Percentiles rank a stretch among this genome's conserved stretches.
These are phyloP conservation scores for Elsinoe australis DNA, from an alignment of 2,329 filamentous ascomycete species.

Conservation along the genomic window DNA sequence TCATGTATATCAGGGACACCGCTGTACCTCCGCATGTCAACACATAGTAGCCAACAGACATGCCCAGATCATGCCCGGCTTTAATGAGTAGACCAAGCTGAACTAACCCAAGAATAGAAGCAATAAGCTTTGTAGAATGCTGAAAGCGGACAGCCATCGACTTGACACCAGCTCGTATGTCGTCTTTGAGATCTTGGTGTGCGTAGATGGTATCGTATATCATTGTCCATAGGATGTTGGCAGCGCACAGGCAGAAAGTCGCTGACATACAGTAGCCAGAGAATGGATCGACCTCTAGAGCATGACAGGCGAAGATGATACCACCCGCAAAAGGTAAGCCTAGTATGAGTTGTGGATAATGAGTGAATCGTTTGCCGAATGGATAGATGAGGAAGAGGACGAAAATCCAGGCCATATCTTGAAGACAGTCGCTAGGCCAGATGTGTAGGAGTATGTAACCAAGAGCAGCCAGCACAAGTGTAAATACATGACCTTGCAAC, in stretches of 20 bases:
- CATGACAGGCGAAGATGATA: conserved; percentile 13
- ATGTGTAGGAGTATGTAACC: conserved; percentile 38
- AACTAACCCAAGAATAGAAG: not conserved
- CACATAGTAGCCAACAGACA: not conserved
- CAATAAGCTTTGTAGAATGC: not conserved
- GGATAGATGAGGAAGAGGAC: conserved; percentile 42
- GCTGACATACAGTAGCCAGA: not conserved
- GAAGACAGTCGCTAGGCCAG: conserved; percentile 40
- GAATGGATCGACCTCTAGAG: not conserved
- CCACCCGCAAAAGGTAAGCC: conserved; percentile 44
- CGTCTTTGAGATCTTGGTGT: conserved; percentile 32
- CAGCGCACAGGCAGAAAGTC: conserved; percentile 22
- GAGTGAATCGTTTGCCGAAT: conserved; percentile 45
- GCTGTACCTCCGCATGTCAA: not conserved
- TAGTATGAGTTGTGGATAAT: conserved; percentile 47
- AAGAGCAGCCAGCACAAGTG: conserved; percentile 36
- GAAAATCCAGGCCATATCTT: conserved; percentile 35
- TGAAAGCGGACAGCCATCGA: conserved; percentile 28
- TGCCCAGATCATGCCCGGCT: not conserved
- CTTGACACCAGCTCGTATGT: conserved; percentile 33
- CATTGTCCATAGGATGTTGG: conserved; percentile 27
- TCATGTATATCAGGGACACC: not conserved
- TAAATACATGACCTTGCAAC: conserved; percentile 21
- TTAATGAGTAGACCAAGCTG: not conserved
- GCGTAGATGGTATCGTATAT: conserved; percentile 35